A percentile compares a stretch with the other conserved stretches of the same genome.
Conservation (phyloP, 1,139 yeast genomes). For the Yamadazyma taylorii region DNA sequence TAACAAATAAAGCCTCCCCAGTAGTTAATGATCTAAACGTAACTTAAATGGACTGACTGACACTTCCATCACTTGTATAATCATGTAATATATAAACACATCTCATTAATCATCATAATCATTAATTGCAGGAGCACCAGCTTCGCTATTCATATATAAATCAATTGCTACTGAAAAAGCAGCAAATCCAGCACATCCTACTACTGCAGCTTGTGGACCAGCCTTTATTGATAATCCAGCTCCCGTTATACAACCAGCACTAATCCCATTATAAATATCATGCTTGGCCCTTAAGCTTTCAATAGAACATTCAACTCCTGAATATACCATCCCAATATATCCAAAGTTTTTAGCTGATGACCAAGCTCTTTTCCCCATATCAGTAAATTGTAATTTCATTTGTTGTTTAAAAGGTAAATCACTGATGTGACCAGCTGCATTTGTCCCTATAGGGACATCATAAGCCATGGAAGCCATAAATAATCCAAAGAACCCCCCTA, state of each 20-base stretch:
- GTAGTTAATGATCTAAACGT: too few species aligned
- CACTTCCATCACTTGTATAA: neutral
- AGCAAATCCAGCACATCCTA: conserved; percentile 98
- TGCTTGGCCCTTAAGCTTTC: conserved; percentile 87
- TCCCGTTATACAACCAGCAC: conserved; percentile 95
- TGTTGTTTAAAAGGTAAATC: conserved; percentile 92
- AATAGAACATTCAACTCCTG: conserved; percentile 92
- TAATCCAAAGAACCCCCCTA: conserved; percentile 94
- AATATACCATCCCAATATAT: conserved; percentile 86
- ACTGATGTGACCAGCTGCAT: conserved; percentile 55
- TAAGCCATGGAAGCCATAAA: conserved; percentile 95
- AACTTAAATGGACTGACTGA: too few species aligned
- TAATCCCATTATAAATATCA: conserved; percentile 87
- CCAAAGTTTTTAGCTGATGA: conserved; percentile 94
- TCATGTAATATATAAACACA: conserved; percentile 12
- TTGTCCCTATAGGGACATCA: conserved; percentile 73
- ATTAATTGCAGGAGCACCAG: conserved; percentile 79
- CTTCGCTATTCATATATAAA: conserved; percentile 82
- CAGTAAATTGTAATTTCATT: conserved; percentile 85
- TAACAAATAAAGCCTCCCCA: neutral
- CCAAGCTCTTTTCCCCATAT: conserved; percentile 87
- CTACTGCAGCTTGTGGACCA: conserved; percentile 88
- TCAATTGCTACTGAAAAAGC: conserved; percentile 95
- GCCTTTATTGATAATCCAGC: conserved; percentile 86
- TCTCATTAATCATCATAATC: conserved; percentile 74